Base-by-base conservation (phyloP, 805 yeast species). In the Candida anglica region DNA sequence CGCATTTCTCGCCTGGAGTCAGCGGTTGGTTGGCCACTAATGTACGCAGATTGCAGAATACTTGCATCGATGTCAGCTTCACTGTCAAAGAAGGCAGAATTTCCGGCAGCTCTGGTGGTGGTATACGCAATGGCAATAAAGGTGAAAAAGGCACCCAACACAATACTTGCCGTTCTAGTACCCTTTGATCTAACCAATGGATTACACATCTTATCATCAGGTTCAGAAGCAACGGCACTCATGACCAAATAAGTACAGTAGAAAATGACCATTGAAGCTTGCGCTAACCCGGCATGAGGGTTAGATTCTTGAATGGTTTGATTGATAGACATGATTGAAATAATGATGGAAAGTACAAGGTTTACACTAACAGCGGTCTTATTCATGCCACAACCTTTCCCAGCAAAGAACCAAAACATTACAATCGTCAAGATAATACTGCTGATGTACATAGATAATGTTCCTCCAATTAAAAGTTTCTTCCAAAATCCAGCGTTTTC, bases 271-370 rank as follows among this genome's bases (percentile, higher is more conserved):
- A 94, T 89, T 11, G 96, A 88, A 8, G 95, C 74, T 64, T 93
- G 99, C 3, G 98, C 97, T 32, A 93, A 67, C 2, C 98, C 99
- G 2, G 96, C 95, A 46, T 84, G 86, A 4, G 98, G 95, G 58
- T 94, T 94, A 50, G 74, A 78, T 53, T 87, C 97, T 59, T 93
- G 98, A 15, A 93, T 81, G 17, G 72, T 73, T 24, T 94, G 94
- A 48, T 84, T 76, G 27, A 94, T 73, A 0, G 96, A 85, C 37
- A 88, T 56, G 0, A 63, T 73, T 0, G 96, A 77, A 2, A 83
- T 78, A 4, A 82, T 47, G 6, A 86, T 23, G 1, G 81, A 70
- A 28, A 89, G 62, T 2, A 87, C 50, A 37, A 89, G 45, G 56
- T 93, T 94, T 39, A 88, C 57, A 1, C 86, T 71, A 28, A 87